Evolutionary conservation across 305 asterid species (phyloP), one percentile per base, ranked within the genome.

Genomic region (Plantago rigida): DNA sequence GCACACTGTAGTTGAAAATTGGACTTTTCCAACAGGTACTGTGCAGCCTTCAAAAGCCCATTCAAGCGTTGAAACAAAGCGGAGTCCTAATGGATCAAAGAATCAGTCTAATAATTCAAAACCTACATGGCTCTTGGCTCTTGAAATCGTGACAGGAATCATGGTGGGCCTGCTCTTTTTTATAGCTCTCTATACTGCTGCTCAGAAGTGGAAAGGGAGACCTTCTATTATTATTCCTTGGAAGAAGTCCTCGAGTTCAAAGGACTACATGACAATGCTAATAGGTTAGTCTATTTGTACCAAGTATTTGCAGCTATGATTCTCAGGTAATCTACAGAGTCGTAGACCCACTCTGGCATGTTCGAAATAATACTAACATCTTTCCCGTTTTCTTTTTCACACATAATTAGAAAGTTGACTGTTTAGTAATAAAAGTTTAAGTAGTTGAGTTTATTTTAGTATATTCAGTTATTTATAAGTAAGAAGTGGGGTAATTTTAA

Each of bases 41-140:
- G 65, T 74, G 70, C 74, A 82, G 13, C 75, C 74, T 3, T 34
- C 78, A 17, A 83, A 75, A 72, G 34, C 70, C 65, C 84, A 56
- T 72, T 62, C 84, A 7, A 74, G 50, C 59, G 79, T 55, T 51
- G 66, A 65, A 56, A 19, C 64, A 42, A 81, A 75, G 71, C 84
- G 57, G 66, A 82, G 15, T 59, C 75, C 92, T 49, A 67, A 78
- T 53, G 62, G 66, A 70, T 28, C 84, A 5, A 73, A 69, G 65
- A 89, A 79, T 69, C 82, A 62, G 55, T 52, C 78, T 54, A 66
- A 71, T 13, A 62, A 76, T 48, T 73, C 91, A 31, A 87, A 78
- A 71, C 99, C 96, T 28, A 74, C 76, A 39, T 93, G 97, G 99
- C 86, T 89, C 51, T 75, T 93, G 71, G 82, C 74, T 61, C 86